phyloP scores from a whole-genome alignment of 2,329 filamentous ascomycete species.

The Alternaria atra region DNA sequence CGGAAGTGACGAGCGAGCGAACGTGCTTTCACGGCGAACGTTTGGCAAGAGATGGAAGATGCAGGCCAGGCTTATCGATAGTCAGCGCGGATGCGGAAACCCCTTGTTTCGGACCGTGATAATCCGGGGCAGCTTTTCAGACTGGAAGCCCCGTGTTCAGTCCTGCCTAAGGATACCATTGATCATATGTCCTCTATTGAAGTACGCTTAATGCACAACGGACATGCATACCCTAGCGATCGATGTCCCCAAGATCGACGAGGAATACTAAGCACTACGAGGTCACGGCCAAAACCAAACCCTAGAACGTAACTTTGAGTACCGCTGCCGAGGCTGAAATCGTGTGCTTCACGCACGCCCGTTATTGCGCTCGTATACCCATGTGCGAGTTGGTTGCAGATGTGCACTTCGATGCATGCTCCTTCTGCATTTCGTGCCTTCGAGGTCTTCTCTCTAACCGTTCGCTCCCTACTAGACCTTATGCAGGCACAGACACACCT shows the following conservation, averaged over 20 bases:
- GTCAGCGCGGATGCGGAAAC: slow-evolving; percentile 7
- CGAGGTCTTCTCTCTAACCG: not conserved
- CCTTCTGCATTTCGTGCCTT: not conserved
- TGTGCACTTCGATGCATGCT: not conserved
- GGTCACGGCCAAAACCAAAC: not conserved
- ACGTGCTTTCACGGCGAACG: not conserved
- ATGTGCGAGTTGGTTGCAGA: not conserved
- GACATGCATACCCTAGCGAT: not conserved
- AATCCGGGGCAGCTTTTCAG: slow-evolving; percentile 1
- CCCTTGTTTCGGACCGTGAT: slow-evolving; percentile 7
- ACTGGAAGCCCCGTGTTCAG: not conserved
- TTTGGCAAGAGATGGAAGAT: slow-evolving; percentile 13
- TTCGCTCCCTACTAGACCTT: not conserved
- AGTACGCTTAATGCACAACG: not conserved
- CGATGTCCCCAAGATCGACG: not conserved
- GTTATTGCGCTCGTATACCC: not conserved
- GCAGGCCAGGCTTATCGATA: slow-evolving; percentile 25
- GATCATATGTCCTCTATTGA: not conserved
- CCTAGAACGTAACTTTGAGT: not conserved
- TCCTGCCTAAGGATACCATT: not conserved
- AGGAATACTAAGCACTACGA: not conserved
- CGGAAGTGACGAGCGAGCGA: not conserved
- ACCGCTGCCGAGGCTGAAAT: not conserved
- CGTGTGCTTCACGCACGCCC: not conserved
- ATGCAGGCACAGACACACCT: not conserved